Percentiles rank a stretch among this genome's conserved stretches.
Evolutionary conservation across 306 rosid genomes (phyloP).

Genomic region (Hylodesmum podocarpum): DNA sequence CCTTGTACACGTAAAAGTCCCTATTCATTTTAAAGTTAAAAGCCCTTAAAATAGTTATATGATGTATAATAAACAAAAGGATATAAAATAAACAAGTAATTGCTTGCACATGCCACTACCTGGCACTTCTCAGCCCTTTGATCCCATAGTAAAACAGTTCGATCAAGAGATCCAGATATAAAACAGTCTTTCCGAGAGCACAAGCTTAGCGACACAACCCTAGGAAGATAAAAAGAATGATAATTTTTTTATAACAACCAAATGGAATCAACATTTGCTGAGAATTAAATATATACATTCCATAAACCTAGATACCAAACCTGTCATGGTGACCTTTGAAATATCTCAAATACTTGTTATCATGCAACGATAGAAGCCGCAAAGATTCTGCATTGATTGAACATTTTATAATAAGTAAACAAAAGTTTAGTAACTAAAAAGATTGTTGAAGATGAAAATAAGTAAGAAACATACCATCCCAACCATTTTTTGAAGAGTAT

Average conservation of each 20-base stretch:
- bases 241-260: background rate
- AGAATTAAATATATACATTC: background rate
- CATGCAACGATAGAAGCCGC: conserved; percentile 89
- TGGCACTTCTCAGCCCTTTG: conserved; percentile 93
- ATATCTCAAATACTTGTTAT: conserved; percentile 93
- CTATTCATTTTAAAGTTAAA: conserved; percentile 40
- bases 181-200: conserved; percentile 85
- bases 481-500: conserved; percentile 95
- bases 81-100: conserved; percentile 23
- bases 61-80: conserved; percentile 17
- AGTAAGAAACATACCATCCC: conserved; percentile 74
- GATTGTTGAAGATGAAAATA: background rate
- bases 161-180: conserved; percentile 91
- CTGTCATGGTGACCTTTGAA: conserved; percentile 98
- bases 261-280: background rate
- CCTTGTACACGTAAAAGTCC: conserved; percentile 94
- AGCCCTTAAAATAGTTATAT: conserved; percentile 27
- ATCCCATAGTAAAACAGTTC: conserved; percentile 95
- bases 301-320: conserved; percentile 37
- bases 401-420: conserved; percentile 13
- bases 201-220: conserved; percentile 94
- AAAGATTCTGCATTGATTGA: conserved; percentile 64
- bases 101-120: conserved; percentile 47
- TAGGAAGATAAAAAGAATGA: conserved; percentile 34
- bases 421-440: background rate